Percentiles rank a stretch among this genome's conserved stretches.
These are phyloP conservation scores for Trichaptum fuscoviolaceum DNA, from an alignment of 768 basidiomycete species.

Conservation along the genomic window DNA sequence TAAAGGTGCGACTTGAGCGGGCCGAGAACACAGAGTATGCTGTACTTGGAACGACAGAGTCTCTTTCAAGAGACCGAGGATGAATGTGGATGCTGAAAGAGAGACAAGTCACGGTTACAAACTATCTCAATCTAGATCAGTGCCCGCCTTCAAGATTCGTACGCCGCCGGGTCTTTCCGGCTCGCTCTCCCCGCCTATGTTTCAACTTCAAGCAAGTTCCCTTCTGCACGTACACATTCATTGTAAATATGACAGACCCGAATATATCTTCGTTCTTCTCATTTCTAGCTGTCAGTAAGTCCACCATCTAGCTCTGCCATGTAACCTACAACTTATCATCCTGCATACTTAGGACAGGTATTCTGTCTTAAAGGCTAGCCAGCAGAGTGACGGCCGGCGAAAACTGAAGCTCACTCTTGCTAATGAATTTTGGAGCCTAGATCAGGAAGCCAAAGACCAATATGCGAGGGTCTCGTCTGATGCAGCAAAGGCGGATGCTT, in stretches of 20 bases:
- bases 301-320: neutral
- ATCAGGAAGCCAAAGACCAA: conserved; percentile 20
- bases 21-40: neutral
- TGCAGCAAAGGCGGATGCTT: neutral
- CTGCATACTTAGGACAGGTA: conserved; percentile 34
- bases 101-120: neutral
- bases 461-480: conserved; percentile 9
- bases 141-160: too few species aligned
- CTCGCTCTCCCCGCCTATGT: too few species aligned
- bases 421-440: conserved; percentile 41
- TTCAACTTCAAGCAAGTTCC: too few species aligned
- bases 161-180: too few species aligned
- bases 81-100: neutral
- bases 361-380: conserved; percentile 34
- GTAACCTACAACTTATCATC: neutral
- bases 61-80: neutral
- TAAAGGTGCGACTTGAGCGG: neutral
- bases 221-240: too few species aligned
- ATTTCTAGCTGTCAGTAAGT: neutral
- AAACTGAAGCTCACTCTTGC: conserved; percentile 49
- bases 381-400: conserved; percentile 52
- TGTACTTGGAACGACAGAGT: neutral
- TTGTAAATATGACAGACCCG: neutral
- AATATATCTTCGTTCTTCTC: neutral
- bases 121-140: too few species aligned